Percentiles rank a stretch among this genome's conserved stretches.
phyloP scores from a whole-genome alignment of 768 basidiomycete species.

The Leucocoprinus sp. region DNA sequence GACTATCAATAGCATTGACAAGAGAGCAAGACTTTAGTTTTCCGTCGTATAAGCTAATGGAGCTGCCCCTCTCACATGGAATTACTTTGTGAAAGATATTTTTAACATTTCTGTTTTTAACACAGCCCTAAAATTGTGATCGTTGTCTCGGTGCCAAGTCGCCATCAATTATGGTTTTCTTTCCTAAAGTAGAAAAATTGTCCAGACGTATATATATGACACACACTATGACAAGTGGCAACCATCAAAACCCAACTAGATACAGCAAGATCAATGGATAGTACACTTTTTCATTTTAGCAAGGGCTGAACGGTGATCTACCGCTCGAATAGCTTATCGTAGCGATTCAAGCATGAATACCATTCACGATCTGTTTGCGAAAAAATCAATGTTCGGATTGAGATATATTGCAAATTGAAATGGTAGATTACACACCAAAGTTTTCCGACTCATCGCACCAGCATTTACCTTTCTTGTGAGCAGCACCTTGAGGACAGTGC shows the following conservation, averaged over 20 bases:
- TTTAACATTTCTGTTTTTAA: too few species aligned
- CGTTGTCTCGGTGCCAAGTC: too few species aligned
- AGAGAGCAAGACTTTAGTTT: too few species aligned
- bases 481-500: slow-evolving; percentile 77
- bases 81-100: too few species aligned
- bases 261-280: not conserved
- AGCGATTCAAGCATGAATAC: slow-evolving; percentile 85
- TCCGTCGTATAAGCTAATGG: too few species aligned
- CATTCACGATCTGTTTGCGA: slow-evolving; percentile 56
- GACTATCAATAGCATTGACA: too few species aligned
- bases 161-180: too few species aligned
- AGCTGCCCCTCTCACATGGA: too few species aligned
- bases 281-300: not conserved
- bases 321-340: slow-evolving; percentile 50
- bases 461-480: slow-evolving; percentile 73
- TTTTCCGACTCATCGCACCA: slow-evolving; percentile 74
- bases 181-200: not conserved
- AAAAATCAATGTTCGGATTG: not conserved
- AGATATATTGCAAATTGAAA: not conserved
- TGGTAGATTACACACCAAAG: slow-evolving; percentile 44
- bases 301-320: not conserved
- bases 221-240: not conserved
- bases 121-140: too few species aligned
- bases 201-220: not conserved
- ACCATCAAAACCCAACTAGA: not conserved